phyloP scores from a whole-genome alignment of 1,284 basidiomycete species.

The Fomitopsis betulina region DNA sequence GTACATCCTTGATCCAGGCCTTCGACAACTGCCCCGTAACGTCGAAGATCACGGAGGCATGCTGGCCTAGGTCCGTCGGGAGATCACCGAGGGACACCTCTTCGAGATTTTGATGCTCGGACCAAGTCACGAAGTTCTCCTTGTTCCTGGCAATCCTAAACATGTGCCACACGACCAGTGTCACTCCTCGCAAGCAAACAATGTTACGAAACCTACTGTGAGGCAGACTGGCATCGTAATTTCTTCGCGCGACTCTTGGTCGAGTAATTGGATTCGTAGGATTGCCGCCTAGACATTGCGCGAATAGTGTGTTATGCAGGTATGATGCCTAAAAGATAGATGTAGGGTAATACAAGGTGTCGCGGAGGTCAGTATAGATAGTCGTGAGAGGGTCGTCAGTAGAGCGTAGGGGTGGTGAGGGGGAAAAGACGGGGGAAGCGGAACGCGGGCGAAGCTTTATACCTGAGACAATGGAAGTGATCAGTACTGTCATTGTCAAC shows the following conservation, averaged over 20 bases:
- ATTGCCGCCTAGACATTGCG: background rate
- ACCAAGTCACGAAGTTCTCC: slow-evolving; percentile 29
- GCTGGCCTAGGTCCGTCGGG: slow-evolving; percentile 17
- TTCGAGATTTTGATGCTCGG: slow-evolving; percentile 25
- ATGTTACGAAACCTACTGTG: slow-evolving; percentile 16
- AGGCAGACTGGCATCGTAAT: slow-evolving; percentile 20
- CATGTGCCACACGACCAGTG: background rate
- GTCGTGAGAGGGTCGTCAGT: background rate
- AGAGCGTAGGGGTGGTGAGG: background rate
- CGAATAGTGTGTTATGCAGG: background rate
- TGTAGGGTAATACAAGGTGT: background rate
- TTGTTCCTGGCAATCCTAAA: slow-evolving; percentile 31
- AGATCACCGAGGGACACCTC: slow-evolving; percentile 27
- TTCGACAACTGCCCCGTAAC: slow-evolving; percentile 22
- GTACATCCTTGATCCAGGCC: slow-evolving; percentile 25
- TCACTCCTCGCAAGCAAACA: background rate
- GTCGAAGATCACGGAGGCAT: slow-evolving; percentile 24
- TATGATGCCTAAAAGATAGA: background rate
- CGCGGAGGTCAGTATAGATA: background rate
- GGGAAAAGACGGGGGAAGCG: background rate
- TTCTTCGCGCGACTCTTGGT: slow-evolving; percentile 3
- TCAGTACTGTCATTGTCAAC: background rate
- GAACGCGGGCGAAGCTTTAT: background rate
- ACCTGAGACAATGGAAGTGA: background rate
- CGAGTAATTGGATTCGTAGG: background rate